phyloP scores from a whole-genome alignment of 192 early-diverging fungal species.

The Chytriomyces confervae region DNA sequence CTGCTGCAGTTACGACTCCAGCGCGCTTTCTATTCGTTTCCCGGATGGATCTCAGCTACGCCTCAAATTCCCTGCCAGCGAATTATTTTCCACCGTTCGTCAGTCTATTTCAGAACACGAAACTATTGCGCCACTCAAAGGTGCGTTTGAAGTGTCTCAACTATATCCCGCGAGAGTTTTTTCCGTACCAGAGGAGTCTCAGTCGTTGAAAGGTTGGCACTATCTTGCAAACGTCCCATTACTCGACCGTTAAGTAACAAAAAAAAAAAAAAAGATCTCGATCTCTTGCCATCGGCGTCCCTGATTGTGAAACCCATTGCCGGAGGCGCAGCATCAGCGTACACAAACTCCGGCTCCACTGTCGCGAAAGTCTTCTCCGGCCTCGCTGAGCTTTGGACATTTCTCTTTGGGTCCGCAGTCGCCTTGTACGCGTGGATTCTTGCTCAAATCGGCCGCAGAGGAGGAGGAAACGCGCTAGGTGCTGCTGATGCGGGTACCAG shows the following conservation, averaged over 20 bases:
- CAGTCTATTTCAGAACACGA: neutral
- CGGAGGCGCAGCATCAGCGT: neutral
- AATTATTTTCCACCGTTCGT: slow-evolving; percentile 7
- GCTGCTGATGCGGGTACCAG: too few relatives aligned
- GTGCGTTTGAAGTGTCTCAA: slow-evolving; percentile 12
- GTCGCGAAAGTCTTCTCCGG: too few relatives aligned
- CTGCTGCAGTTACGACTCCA: slow-evolving; percentile 7
- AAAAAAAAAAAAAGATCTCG: neutral
- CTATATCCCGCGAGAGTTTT: slow-evolving; percentile 11
- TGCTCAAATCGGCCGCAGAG: too few relatives aligned
- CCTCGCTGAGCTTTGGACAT: too few relatives aligned
- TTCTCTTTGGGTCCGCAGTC: too few relatives aligned
- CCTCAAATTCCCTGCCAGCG: neutral
- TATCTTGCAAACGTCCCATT: neutral
- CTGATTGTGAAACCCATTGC: slow-evolving; percentile 1
- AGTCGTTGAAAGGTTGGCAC: neutral
- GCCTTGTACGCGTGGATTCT: too few relatives aligned
- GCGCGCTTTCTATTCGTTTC: neutral
- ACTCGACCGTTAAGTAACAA: neutral
- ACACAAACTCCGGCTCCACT: too few relatives aligned
- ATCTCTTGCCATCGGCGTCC: neutral
- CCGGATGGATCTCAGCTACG: neutral
- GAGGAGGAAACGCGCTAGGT: too few relatives aligned
- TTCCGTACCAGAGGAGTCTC: neutral
- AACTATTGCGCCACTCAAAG: neutral